Evolutionary conservation across 2,329 filamentous ascomycete genomes (phyloP).

Genomic region (Ophiostoma novo-ulmi): DNA sequence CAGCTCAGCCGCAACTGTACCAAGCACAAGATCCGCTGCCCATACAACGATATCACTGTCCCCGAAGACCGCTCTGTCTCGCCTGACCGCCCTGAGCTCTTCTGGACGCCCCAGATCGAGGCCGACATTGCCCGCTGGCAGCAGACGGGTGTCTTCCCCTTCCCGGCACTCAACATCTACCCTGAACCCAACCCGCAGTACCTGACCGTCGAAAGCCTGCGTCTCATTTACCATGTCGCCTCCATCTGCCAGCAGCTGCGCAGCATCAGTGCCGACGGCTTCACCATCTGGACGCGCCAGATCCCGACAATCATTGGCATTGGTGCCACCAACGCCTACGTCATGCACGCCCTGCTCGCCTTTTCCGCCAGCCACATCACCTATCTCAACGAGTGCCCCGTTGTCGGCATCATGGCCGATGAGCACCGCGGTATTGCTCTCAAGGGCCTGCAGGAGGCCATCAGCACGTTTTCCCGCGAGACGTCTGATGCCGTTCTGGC

Average conservation of each 20-base stretch:
- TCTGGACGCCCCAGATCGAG: constrained; percentile 85
- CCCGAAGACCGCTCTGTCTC: constrained; percentile 58
- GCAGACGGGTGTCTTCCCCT: constrained; percentile 76
- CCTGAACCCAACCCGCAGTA: constrained; percentile 67
- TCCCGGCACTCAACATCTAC: constrained; percentile 72
- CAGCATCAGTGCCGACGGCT: constrained; percentile 69
- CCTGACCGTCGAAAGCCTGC: constrained; percentile 72
- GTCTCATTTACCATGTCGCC: constrained; percentile 85
- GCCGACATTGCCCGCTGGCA: constrained; percentile 77
- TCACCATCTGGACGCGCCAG: constrained; percentile 88
- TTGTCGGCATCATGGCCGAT: constrained; percentile 83
- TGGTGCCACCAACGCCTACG: constrained; percentile 74
- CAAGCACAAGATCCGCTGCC: constrained; percentile 97
- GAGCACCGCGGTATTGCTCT: constrained; percentile 82
- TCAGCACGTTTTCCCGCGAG: constrained; percentile 74
- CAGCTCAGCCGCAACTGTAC: constrained; percentile 87
- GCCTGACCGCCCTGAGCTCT: constrained; percentile 62
- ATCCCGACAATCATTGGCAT: constrained; percentile 84
- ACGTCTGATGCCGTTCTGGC: constrained; percentile 90
- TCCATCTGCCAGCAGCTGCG: constrained; percentile 79
- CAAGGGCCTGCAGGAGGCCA: constrained; percentile 81
- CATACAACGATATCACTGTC: constrained; percentile 84
- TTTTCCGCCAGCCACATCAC: constrained; percentile 94
- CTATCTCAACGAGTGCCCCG: constrained; percentile 77
- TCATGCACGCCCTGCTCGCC: constrained; percentile 88